phyloP scores from a whole-genome alignment of 2,329 filamentous ascomycete genomes.

The Paraphaeosphaeria minitans region DNA sequence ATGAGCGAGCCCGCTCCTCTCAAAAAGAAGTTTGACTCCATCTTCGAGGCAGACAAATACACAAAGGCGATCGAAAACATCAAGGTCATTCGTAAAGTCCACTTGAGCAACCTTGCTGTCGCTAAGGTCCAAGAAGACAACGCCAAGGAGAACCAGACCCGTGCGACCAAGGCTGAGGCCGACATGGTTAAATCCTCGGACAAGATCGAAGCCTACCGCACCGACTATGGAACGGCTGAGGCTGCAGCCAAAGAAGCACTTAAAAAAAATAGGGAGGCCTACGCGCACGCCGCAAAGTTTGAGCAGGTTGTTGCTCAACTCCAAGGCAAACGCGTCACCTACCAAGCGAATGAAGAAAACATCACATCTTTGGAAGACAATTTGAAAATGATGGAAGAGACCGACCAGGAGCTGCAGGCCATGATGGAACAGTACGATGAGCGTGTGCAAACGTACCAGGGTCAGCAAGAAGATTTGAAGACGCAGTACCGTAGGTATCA shows the following conservation, averaged over 20 bases:
- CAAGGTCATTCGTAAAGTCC: conserved; percentile 81
- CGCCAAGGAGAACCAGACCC: conserved; percentile 83
- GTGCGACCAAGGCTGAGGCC: conserved; percentile 66
- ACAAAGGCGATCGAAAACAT: conserved; percentile 97
- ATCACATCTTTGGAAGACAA: conserved; percentile 72
- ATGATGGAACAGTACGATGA: conserved; percentile 79
- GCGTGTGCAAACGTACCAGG: conserved; percentile 67
- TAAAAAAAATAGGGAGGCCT: conserved; percentile 67
- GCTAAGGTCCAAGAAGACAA: conserved; percentile 77
- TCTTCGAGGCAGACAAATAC: conserved; percentile 96
- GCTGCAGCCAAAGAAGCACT: conserved; percentile 42
- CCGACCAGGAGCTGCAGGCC: conserved; percentile 74
- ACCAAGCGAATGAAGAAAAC: conserved; percentile 70
- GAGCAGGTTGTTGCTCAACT: conserved; percentile 76
- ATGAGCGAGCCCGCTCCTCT: conserved; percentile 84
- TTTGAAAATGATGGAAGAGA: conserved; percentile 77
- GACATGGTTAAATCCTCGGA: conserved; percentile 65
- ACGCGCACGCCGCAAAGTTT: conserved; percentile 74
- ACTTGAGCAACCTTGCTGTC: conserved; percentile 74
- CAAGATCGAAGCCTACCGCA: conserved; percentile 63
- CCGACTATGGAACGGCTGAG: conserved; percentile 35
- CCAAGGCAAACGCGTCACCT: conserved; percentile 75
- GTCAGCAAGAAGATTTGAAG: conserved; percentile 67
- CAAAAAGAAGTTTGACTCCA: conserved; percentile 96
- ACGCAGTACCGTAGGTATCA: conserved; percentile 69